Conservation (phyloP, 2,329 filamentous ascomycete species). For the Aspergillus sp. region DNA sequence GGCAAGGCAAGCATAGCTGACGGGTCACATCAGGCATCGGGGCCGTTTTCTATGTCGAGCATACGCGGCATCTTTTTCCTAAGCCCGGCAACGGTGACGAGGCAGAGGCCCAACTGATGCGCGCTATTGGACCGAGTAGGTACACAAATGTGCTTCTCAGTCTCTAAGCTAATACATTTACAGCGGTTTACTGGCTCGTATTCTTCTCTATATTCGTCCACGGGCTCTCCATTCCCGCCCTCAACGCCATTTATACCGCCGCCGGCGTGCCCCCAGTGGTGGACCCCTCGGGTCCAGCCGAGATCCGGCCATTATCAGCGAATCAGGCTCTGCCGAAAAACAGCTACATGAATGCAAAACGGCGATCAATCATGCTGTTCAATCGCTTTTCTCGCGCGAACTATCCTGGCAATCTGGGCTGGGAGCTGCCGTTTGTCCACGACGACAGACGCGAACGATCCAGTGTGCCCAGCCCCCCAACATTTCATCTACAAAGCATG, state of each 20-base stretch:
- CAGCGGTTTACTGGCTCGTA: constrained; percentile 4
- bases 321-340: neutral
- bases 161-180: neutral
- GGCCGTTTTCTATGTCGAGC: constrained; percentile 5
- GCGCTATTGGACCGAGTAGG: neutral
- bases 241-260: neutral
- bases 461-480: neutral
- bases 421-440: neutral
- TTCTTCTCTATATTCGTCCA: constrained; percentile 6
- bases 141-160: neutral
- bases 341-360: neutral
- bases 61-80: constrained; percentile 1
- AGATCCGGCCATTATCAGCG: constrained; percentile 1
- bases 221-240: constrained; percentile 1
- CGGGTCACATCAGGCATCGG: neutral
- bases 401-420: neutral
- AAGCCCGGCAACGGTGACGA: constrained; percentile 2
- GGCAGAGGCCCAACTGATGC: neutral
- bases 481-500: constrained; percentile 2
- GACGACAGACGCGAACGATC: neutral
- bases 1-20: neutral
- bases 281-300: constrained; percentile 1
- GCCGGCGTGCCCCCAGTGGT: constrained; percentile 2
- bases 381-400: constrained; percentile 4
- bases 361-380: neutral